A percentile compares a stretch with the other conserved stretches of the same genome.
Evolutionary conservation across 352 stramenopile genomes (phyloP).

Genomic region (Phytophthora foliorum): DNA sequence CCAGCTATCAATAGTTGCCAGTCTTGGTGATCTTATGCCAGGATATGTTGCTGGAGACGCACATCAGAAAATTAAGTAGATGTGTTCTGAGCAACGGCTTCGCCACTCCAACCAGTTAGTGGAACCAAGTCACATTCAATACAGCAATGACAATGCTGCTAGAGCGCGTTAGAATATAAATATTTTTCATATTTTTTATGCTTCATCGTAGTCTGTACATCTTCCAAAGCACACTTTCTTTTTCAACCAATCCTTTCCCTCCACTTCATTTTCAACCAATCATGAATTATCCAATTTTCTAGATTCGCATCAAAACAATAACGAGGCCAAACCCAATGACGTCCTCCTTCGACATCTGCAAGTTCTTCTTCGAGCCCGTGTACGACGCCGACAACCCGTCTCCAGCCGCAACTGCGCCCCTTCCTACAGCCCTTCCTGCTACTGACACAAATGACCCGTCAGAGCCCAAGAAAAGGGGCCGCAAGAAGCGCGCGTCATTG

Average conservation of each 20-base stretch:
- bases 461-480: constrained; percentile 23
- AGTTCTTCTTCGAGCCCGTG: constrained; percentile 53
- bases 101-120: no score
- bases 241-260: background rate
- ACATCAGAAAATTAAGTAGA: background rate
- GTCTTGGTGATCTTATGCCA: constrained; percentile 16
- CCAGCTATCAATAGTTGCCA: constrained; percentile 24
- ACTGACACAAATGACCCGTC: constrained; percentile 1
- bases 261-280: background rate
- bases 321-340: background rate
- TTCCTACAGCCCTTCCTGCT: background rate
- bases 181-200: no score
- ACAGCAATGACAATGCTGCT: no score
- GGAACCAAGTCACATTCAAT: no score
- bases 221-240: no score
- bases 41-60: background rate
- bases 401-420: background rate
- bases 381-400: constrained; percentile 7
- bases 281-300: background rate
- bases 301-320: background rate
- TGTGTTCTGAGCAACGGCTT: constrained; percentile 17
- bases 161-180: no score
- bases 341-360: constrained; percentile 31
- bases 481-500: constrained; percentile 28
- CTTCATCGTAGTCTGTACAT: no score